Evolutionary conservation across 176 grass and related monocot species (phyloP).

Genomic region (Elymus sibiricus): DNA sequence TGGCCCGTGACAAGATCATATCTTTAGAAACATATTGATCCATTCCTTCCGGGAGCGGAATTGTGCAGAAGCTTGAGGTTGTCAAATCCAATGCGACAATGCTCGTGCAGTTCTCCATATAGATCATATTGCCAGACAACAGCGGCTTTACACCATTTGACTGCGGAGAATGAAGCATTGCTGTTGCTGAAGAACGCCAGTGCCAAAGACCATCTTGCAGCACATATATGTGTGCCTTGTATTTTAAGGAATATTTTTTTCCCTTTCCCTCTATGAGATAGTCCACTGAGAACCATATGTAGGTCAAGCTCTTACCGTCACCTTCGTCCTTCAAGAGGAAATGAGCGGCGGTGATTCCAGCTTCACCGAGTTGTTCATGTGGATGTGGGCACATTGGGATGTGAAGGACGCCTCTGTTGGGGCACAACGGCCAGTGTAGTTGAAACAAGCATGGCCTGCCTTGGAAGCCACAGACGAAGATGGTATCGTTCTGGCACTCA

Average conservation of each 20-base stretch:
- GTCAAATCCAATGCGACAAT: neutral
- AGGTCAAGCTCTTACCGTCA: neutral
- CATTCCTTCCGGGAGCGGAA: neutral
- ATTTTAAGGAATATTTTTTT: neutral
- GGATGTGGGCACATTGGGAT: neutral
- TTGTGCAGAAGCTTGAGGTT: neutral
- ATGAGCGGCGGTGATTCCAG: neutral
- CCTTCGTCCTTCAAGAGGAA: neutral
- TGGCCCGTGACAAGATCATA: neutral
- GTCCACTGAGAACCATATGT: neutral
- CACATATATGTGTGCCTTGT: neutral
- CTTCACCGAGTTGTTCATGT: neutral
- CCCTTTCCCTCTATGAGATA: neutral
- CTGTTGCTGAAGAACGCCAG: neutral
- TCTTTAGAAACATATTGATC: neutral
- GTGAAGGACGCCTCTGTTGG: neutral
- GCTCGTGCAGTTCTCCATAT: neutral
- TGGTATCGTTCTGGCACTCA: neutral
- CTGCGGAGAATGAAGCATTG: neutral
- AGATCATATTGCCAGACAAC: neutral
- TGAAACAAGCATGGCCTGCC: fast-evolving
- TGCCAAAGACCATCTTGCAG: neutral
- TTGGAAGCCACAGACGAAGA: neutral
- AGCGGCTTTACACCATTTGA: neutral
- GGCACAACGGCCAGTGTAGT: neutral